A percentile compares a stretch with the other conserved stretches of the same genome.
These are phyloP conservation scores for Lodderomyces theae DNA, from an alignment of 1,139 yeast genomes.

Conservation along the genomic window DNA sequence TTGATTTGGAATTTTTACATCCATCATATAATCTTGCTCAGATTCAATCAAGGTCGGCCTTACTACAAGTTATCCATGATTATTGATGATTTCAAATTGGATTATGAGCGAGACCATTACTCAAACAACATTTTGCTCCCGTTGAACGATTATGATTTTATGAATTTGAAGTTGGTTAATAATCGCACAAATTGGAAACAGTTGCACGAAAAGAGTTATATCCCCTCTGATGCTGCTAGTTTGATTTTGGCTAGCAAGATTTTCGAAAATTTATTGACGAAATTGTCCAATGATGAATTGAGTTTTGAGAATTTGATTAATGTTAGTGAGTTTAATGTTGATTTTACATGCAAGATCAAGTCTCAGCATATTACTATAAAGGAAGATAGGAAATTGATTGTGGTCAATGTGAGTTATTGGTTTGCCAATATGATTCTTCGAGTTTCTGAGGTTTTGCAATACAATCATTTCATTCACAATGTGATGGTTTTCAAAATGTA, in stretches of 20 bases:
- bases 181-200: slow-evolving; percentile 14
- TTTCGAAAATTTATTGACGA: slow-evolving; percentile 28
- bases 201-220: slow-evolving; percentile 10
- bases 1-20: slow-evolving; percentile 45
- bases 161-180: slow-evolving; percentile 9
- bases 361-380: slow-evolving; percentile 9
- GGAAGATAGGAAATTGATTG: slow-evolving; percentile 20
- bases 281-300: slow-evolving; percentile 22
- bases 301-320: slow-evolving; percentile 10
- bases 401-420: slow-evolving; percentile 30
- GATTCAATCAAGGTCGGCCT: slow-evolving; percentile 41
- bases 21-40: slow-evolving; percentile 27
- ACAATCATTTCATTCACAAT: slow-evolving; percentile 12
- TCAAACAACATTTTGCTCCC: slow-evolving; percentile 18
- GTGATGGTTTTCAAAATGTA: slow-evolving; percentile 16
- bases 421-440: slow-evolving; percentile 25
- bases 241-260: slow-evolving; percentile 22
- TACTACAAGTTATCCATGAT: slow-evolving; percentile 21
- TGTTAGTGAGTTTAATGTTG: slow-evolving; percentile 7
- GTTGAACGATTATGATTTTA: slow-evolving; percentile 14
- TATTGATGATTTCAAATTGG: slow-evolving; percentile 14
- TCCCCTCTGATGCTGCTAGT: slow-evolving; percentile 13
- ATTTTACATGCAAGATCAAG: slow-evolving; percentile 10
- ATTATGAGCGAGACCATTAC: slow-evolving; percentile 16
- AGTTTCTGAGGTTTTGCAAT: slow-evolving; percentile 20